phyloP scores from a whole-genome alignment of 208 protist genomes.

The Angomonas deanei region DNA sequence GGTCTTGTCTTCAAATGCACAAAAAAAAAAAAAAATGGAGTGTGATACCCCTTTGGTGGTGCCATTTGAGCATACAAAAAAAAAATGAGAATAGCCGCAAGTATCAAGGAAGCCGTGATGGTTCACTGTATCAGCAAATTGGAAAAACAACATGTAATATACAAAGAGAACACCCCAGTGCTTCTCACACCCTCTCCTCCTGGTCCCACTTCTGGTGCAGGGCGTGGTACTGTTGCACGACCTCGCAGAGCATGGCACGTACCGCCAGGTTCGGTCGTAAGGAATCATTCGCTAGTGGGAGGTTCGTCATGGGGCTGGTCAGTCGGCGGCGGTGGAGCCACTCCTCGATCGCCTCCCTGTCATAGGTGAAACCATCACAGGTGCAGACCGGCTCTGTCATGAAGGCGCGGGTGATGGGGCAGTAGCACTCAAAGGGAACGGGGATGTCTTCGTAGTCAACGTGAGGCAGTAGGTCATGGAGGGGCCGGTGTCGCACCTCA shows the following conservation, averaged over 20 bases:
- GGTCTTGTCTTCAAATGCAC: no score
- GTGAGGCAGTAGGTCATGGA: not conserved
- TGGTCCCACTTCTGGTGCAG: not conserved
- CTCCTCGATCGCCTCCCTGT: conserved; percentile 64
- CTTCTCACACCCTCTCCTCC: no score
- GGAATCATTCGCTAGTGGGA: conserved; percentile 17
- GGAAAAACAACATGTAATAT: no score
- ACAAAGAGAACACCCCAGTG: no score
- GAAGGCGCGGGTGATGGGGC: conserved; percentile 70
- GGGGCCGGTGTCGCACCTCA: not conserved
- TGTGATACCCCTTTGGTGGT: no score
- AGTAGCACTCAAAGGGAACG: conserved; percentile 36
- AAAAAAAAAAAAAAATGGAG: no score
- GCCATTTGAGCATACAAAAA: no score
- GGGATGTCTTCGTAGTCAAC: conserved; percentile 12
- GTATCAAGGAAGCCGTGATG: no score
- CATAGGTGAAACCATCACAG: conserved; percentile 81
- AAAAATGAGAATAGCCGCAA: no score
- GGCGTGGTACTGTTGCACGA: conserved; percentile 19
- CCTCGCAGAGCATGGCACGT: conserved; percentile 13
- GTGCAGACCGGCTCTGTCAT: conserved; percentile 87
- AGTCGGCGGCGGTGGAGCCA: conserved; percentile 43
- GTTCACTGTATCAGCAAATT: no score
- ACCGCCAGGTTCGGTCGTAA: conserved; percentile 29
- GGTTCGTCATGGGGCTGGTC: conserved; percentile 63